Percentiles rank a stretch among this genome's conserved stretches.
These are phyloP conservation scores for Erucastrum elatum DNA, from an alignment of 345 rosid genomes.

Conservation along the genomic window DNA sequence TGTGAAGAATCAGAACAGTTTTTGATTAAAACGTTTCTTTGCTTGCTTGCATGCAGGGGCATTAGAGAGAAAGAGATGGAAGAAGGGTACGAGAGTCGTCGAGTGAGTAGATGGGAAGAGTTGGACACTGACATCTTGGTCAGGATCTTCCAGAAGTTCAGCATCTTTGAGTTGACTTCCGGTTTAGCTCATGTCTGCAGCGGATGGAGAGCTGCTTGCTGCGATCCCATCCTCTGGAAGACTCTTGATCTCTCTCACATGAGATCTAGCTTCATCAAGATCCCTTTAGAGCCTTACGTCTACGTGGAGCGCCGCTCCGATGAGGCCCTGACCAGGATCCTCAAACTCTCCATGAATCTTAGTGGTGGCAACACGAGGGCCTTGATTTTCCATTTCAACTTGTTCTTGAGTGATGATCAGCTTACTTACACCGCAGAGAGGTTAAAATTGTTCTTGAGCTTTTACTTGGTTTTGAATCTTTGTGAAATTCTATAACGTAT, in stretches of 20 bases:
- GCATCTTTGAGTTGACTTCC: conserved; percentile 50
- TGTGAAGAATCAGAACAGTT: neutral
- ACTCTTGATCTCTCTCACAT: conserved; percentile 72
- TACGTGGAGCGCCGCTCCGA: conserved; percentile 64
- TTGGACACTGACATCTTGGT: conserved; percentile 69
- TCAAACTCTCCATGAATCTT: conserved; percentile 68
- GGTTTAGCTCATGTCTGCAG: conserved; percentile 65
- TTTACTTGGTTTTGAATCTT: too few relatives aligned
- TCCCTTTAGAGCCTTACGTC: conserved; percentile 72
- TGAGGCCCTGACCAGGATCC: conserved; percentile 51
- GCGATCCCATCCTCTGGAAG: conserved; percentile 88
- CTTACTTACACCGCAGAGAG: conserved; percentile 83
- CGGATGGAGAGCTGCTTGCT: conserved; percentile 74
- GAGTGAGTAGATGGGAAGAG: conserved; percentile 78
- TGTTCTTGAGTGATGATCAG: conserved; percentile 60
- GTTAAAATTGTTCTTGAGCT: conserved; percentile 37
- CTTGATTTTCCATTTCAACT: neutral
- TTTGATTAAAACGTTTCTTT: neutral
- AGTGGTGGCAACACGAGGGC: conserved; percentile 50
- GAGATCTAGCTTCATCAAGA: conserved; percentile 71
- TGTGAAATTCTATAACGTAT: neutral
- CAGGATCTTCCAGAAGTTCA: conserved; percentile 62
- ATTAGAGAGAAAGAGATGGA: conserved; percentile 19
- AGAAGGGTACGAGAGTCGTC: conserved; percentile 48
- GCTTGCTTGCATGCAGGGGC: neutral